Evolutionary conservation across 2,329 filamentous ascomycete species (phyloP), one percentile per base, ranked within the genome.

Genomic region (Acephala macrosclerotiorum): DNA sequence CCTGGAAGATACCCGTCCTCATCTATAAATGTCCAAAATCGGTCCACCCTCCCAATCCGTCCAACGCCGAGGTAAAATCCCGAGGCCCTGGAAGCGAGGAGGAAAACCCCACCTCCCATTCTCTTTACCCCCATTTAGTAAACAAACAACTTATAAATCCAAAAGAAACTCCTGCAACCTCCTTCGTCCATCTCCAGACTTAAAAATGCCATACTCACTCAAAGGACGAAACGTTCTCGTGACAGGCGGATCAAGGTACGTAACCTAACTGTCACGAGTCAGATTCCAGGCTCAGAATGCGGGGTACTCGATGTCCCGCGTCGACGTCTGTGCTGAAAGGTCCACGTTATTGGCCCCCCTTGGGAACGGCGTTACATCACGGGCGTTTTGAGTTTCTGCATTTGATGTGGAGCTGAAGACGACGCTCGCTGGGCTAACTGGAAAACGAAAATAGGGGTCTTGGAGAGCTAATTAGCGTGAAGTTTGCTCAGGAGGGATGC

Each of bases 221-320:
- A 84, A 84, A 69, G 83, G 81, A 61, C 82, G 86, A 38, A 90
- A 89, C 71, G 85, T 90, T 33, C 82, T 91, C 18, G 81, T 91
- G 25, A 91, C 87, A 0, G 89, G 86, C 53, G 87, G 86, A 56
- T 89, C 87, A 55, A 82, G 87, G 88, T 89, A 79, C 69, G 80
- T 73, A 47, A 42, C 20, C 20, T 49, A 20, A 22, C 45, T 7
- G 8, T 49, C 45, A 49, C n/a, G 45, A 59, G 40, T 25, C 29
- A 53, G n/a, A 60, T 53, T 60, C 45, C 6, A 53, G 55, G 2
- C 22, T 26, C 20, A 22, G n/a, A 53, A 53, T 53, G 49, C 49
- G 49, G 49, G 49, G 4, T 25, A 2, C 6, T 18, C 11, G 40
- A 42, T 42, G n/a, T 26, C 20, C 9, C 20, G 20, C 45, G n/a